These are phyloP conservation scores for Skeletonema costatum DNA, from an alignment of 108 stramenopile species.

Conservation along the genomic window DNA sequence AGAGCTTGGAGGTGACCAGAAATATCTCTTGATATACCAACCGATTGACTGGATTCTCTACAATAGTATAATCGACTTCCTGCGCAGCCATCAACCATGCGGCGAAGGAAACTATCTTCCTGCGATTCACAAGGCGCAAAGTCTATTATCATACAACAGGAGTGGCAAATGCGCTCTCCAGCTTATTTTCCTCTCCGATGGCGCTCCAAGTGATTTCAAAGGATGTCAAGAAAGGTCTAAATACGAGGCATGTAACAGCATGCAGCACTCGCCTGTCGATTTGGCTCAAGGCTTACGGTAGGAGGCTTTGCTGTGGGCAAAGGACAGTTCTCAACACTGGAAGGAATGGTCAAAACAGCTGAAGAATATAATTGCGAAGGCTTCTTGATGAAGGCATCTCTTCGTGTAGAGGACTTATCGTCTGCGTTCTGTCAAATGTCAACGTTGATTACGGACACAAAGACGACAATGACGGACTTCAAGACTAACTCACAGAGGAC, in stretches of 20 bases:
- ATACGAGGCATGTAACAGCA: slow-evolving; percentile 28
- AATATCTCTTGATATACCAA: slow-evolving; percentile 25
- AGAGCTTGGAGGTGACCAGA: slow-evolving; percentile 27
- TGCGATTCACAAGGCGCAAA: slow-evolving; percentile 40
- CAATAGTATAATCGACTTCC: slow-evolving; percentile 42
- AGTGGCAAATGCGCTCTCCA: slow-evolving; percentile 43
- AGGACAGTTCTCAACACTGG: slow-evolving; percentile 28
- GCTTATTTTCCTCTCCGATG: slow-evolving; percentile 57
- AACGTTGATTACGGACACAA: slow-evolving; percentile 8
- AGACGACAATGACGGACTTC: slow-evolving; percentile 33
- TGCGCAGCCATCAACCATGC: slow-evolving; percentile 24
- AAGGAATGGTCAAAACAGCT: slow-evolving; percentile 33
- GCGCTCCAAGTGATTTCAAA: slow-evolving; percentile 46
- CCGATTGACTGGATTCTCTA: slow-evolving; percentile 51
- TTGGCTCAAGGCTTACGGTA: slow-evolving; percentile 54
- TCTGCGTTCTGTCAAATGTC: slow-evolving; percentile 43
- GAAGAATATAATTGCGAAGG: slow-evolving; percentile 40
- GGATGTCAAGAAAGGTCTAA: neutral
- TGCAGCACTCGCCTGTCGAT: slow-evolving; percentile 36
- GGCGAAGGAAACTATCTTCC: slow-evolving; percentile 51
- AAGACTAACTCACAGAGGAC: slow-evolving; percentile 33
- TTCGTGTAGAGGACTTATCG: slow-evolving; percentile 41
- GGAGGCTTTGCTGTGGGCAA: slow-evolving; percentile 44
- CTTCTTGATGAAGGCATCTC: slow-evolving; percentile 33
- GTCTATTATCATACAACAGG: slow-evolving; percentile 19